phyloP scores from a whole-genome alignment of 495 filamentous ascomycete genomes.

The Monascus purpureus region DNA sequence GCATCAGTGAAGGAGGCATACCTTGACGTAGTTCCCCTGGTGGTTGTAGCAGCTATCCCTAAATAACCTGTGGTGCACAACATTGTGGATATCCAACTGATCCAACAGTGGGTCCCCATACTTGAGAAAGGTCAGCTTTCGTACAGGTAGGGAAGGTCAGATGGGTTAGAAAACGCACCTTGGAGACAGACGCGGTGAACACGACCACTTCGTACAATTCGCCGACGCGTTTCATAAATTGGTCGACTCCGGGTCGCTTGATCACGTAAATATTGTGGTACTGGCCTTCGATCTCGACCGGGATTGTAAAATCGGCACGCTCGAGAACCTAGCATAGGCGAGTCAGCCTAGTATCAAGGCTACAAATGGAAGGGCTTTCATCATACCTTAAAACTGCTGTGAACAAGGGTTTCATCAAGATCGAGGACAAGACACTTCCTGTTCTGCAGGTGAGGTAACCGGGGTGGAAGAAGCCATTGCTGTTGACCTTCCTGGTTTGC shows the following conservation, averaged over 20 bases:
- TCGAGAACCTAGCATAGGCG: slow-evolving; percentile 64
- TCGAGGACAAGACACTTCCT: slow-evolving; percentile 93
- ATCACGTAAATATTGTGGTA: slow-evolving; percentile 99
- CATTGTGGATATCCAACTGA: slow-evolving; percentile 92
- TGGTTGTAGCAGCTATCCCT: slow-evolving; percentile 98
- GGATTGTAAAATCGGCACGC: slow-evolving; percentile 97
- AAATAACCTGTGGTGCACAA: slow-evolving; percentile 93
- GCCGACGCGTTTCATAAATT: slow-evolving; percentile 97
- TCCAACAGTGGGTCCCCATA: slow-evolving; percentile 95
- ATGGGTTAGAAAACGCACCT: slow-evolving; percentile 42
- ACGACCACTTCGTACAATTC: slow-evolving; percentile 98
- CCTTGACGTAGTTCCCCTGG: slow-evolving; percentile 98
- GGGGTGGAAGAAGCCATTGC: slow-evolving; percentile 67
- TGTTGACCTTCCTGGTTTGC: slow-evolving; percentile 32
- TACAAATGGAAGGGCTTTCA: neutral
- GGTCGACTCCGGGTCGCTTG: slow-evolving; percentile 91
- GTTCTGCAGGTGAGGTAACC: slow-evolving; percentile 61
- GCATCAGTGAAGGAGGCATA: slow-evolving; percentile 12
- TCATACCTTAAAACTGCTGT: slow-evolving; percentile 95
- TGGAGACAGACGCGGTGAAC: slow-evolving; percentile 96
- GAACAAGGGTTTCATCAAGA: slow-evolving; percentile 94
- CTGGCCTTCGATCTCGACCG: slow-evolving; percentile 96
- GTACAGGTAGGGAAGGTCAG: neutral
- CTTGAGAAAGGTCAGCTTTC: slow-evolving; percentile 24
- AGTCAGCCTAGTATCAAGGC: slow-evolving; percentile 15